These are phyloP conservation scores for Telopea speciosissima DNA, from an alignment of 177 flowering plant genomes.

Conservation along the genomic window DNA sequence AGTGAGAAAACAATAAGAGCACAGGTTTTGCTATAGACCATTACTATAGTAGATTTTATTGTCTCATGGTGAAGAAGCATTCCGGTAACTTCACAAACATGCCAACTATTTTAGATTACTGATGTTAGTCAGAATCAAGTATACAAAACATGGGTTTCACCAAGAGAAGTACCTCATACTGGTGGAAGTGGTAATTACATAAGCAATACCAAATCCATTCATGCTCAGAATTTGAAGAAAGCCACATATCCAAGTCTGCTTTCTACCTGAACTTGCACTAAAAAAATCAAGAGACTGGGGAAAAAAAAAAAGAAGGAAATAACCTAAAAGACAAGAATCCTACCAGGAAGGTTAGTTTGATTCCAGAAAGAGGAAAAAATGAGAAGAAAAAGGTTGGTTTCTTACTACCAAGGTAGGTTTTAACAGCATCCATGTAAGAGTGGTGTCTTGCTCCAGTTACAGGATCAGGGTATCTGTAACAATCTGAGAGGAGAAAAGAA, in stretches of 20 bases:
- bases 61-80: too few species aligned
- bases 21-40: too few species aligned
- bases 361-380: background rate
- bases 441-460: conserved; percentile 26
- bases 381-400: background rate
- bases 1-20: too few species aligned
- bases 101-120: background rate
- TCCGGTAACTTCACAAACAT: conserved; percentile 2
- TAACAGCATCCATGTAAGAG: conserved; percentile 38
- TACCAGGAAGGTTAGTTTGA: background rate
- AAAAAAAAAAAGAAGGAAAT: background rate
- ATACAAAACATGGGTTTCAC: background rate
- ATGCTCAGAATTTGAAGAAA: conserved; percentile 42
- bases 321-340: conserved; percentile 6
- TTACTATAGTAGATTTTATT: too few species aligned
- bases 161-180: conserved; percentile 45
- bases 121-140: background rate
- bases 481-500: conserved; percentile 27
- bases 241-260: conserved; percentile 46
- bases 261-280: conserved; percentile 37
- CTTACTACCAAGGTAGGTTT: conserved; percentile 32
- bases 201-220: conserved; percentile 55
- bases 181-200: conserved; percentile 54
- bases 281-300: conserved; percentile 17
- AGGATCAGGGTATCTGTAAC: conserved; percentile 41